phyloP scores from a whole-genome alignment of 257 asterid species.

The Ballota nigra region DNA sequence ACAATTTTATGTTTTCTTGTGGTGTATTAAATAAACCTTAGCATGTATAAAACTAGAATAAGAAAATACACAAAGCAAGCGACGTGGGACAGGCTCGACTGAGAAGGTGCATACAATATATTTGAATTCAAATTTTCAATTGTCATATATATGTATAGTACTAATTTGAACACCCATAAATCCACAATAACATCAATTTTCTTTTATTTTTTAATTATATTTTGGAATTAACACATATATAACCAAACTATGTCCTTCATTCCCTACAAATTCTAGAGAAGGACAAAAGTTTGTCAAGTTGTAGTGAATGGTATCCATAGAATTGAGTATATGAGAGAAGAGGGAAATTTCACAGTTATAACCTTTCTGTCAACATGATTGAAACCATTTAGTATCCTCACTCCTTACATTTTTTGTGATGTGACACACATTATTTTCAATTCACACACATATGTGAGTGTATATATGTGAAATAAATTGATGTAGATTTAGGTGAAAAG shows the following conservation, averaged over 20 bases:
- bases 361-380: conserved; percentile 27
- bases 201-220: not conserved
- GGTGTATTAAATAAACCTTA: too few relatives aligned
- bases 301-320: conserved; percentile 40
- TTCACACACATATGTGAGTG: not conserved
- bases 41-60: too few relatives aligned
- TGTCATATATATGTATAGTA: too few relatives aligned
- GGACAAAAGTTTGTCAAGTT: conserved; percentile 33
- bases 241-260: conserved; percentile 17
- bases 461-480: not conserved
- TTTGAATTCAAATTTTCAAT: too few relatives aligned
- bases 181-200: not conserved
- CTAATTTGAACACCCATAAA: too few relatives aligned
- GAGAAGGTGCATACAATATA: too few relatives aligned
- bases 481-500: not conserved
- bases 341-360: conserved; percentile 16
- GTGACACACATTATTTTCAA: conserved; percentile 27
- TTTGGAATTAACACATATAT: not conserved
- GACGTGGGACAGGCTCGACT: too few relatives aligned
- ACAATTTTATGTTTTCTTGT: too few relatives aligned
- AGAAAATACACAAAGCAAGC: too few relatives aligned
- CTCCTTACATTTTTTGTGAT: conserved; percentile 31
- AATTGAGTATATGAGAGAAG: conserved; percentile 8
- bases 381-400: conserved; percentile 19
- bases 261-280: not conserved